Percentiles rank a stretch among this genome's conserved stretches.
phyloP scores from a whole-genome alignment of 257 asterid genomes.

The Verbascum thapsus region DNA sequence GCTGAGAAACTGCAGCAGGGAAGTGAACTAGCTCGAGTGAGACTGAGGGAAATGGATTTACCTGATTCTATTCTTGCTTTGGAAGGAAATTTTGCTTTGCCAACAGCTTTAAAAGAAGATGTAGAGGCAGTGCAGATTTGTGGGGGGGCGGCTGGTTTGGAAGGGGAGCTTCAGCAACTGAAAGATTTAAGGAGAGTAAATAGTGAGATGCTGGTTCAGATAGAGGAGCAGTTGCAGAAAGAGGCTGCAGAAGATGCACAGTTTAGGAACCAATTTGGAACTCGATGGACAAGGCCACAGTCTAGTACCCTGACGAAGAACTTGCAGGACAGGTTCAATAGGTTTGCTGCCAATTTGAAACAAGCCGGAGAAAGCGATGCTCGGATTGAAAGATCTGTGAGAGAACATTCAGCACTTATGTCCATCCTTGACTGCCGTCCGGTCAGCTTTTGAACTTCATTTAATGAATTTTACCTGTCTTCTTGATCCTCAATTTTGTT shows the following conservation, averaged over 20 bases:
- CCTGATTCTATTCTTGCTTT: conserved; percentile 91
- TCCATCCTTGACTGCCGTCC: conserved; percentile 89
- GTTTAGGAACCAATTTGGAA: conserved; percentile 91
- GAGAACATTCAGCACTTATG: conserved; percentile 82
- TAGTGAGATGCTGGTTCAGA: conserved; percentile 83
- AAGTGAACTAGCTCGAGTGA: conserved; percentile 96
- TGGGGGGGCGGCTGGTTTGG: conserved; percentile 96
- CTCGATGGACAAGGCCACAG: conserved; percentile 95
- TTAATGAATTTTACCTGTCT: conserved; percentile 16
- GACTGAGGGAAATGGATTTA: conserved; percentile 92
- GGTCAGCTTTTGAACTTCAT: conserved; percentile 50
- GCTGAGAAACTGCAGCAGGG: conserved; percentile 99
- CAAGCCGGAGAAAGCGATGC: conserved; percentile 97
- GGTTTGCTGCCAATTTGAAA: conserved; percentile 90
- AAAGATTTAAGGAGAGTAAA: conserved; percentile 92
- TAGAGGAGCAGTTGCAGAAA: conserved; percentile 92
- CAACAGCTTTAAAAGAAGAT: conserved; percentile 72
- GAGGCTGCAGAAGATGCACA: conserved; percentile 89
- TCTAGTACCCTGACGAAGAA: conserved; percentile 91
- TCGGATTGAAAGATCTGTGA: conserved; percentile 92
- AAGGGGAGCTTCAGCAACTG: conserved; percentile 87
- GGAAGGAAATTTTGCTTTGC: conserved; percentile 76
- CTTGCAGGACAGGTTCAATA: conserved; percentile 81
- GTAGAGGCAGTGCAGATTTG: conserved; percentile 93
- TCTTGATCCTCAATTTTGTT: too few species aligned